Conservation (phyloP, 495 filamentous ascomycete species). For the Annulohypoxylon maeteangense region DNA sequence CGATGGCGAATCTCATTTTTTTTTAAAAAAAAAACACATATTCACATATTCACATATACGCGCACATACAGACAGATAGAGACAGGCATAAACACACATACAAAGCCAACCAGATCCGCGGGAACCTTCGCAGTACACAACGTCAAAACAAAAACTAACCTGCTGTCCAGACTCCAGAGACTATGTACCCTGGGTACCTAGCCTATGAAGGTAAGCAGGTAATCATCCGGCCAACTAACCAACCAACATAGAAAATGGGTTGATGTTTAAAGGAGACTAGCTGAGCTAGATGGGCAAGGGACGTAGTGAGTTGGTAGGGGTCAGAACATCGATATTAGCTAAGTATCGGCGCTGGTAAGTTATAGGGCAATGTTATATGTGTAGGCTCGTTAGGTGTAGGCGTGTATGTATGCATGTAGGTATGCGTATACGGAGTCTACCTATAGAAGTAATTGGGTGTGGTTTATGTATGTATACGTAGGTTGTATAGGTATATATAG, state of each 20-base stretch:
- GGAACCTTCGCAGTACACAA: conserved; percentile 2
- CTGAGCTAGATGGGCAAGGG: conserved; percentile 23
- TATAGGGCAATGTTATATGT: conserved; percentile 12
- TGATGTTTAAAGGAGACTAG: conserved; percentile 9
- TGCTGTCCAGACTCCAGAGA: conserved; percentile 18
- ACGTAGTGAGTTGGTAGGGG: conserved; percentile 8
- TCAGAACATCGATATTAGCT: conserved; percentile 10
- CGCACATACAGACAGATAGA: conserved; percentile 1
- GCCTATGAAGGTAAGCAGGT: conserved; percentile 8
- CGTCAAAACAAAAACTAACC: conserved; percentile 29
- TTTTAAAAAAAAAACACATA: conserved; percentile 16
- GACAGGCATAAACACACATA: conserved; percentile 6
- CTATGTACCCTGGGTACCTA: conserved; percentile 3
- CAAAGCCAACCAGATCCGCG: background rate
- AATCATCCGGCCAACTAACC: conserved; percentile 24
- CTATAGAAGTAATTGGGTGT: too few species aligned
- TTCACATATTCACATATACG: conserved; percentile 6
- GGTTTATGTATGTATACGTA: background rate
- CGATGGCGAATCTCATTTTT: conserved; percentile 9
- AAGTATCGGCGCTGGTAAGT: conserved; percentile 9
- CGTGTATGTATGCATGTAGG: background rate
- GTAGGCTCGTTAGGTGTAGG: conserved; percentile 4
- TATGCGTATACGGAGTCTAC: too few species aligned
- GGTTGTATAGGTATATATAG: background rate
- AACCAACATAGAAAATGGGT: conserved; percentile 22